phyloP scores from a whole-genome alignment of 169 alveolate genomes.

The Eimeria necatrix region DNA sequence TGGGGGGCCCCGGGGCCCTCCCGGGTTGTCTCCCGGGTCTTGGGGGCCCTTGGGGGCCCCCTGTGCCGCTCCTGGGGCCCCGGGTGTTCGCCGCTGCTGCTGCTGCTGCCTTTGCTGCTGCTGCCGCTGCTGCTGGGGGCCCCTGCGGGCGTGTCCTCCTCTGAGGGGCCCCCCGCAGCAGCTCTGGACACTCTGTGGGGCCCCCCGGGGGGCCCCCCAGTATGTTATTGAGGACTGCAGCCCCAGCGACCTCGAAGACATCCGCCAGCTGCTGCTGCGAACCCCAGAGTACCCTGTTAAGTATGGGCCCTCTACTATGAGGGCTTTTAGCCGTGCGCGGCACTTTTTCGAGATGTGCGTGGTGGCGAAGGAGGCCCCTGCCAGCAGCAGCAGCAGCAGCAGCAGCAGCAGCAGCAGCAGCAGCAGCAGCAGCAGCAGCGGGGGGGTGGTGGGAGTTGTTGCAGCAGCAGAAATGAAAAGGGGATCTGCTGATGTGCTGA shows the following conservation, averaged over 20 bases:
- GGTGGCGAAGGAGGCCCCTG: not conserved
- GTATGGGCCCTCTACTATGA: conserved; percentile 23
- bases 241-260: conserved; percentile 38
- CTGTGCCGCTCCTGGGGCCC: not conserved
- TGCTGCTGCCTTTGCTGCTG: not conserved
- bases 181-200: not conserved
- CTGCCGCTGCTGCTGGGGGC: not conserved
- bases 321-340: not conserved
- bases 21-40: not conserved
- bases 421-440: not conserved
- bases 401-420: not conserved
- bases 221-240: not conserved
- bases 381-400: not conserved
- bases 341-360: conserved; percentile 50
- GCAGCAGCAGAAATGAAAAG: not conserved
- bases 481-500: conserved; percentile 22
- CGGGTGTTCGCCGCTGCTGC: too few species aligned
- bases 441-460: conserved; percentile 41
- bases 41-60: not conserved
- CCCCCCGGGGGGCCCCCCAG: not conserved
- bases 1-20: not conserved
- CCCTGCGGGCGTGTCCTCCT: not conserved
- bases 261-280: conserved; percentile 59
- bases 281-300: conserved; percentile 59
- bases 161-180: not conserved